Evolutionary conservation across 1,139 yeast genomes (phyloP), one percentile per base, ranked within the genome.

Genomic region (Hyphopichia pseudoburtonii): DNA sequence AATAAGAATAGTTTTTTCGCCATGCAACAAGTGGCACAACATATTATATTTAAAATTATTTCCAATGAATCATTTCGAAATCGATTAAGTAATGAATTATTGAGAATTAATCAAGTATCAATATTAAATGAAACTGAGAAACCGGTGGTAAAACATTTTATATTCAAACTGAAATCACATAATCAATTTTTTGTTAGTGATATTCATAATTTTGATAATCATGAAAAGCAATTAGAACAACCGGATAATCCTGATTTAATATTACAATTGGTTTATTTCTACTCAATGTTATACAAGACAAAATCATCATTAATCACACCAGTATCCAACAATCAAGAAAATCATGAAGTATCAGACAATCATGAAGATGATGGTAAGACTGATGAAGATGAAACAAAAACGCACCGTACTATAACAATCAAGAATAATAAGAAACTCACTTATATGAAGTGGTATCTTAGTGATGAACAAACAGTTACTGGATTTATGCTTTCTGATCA

Each of bases 1-100:
- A 89, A 82, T 57, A 86, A 85, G 54, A 86, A 86, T 51, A 73
- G 89, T 1, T 92, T 92, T 54, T 87, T 77, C 55, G 82, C 81
- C 40, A 75, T 92, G 72, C 80, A 85, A 45, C 70, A 71, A 28
- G 69, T 80, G 2, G 78, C 87, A 2, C 67, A 70, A 29, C 66
- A 66, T 30, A 73, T 90, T 12, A 59, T 83, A 17, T 56, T 59
- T 18, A 70, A 70, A 25, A 53, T 79, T 2, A 50, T 56, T 14
- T 60, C 58, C 35, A 54, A 55, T 16, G 73, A 71, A 22, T 57
- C 58, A 7, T 60, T 66, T 30, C 56, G 63, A 11, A 46, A 75
- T 5, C 63, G 70, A 37, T 61, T 76, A 28, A 64, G 52, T 64
- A 29, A 46, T 6, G 73, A 69, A 34, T 44, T 66, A 22, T 34